These are phyloP conservation scores for Pleurotus salmoneostramineus DNA, from an alignment of 768 basidiomycete genomes.

Conservation along the genomic window DNA sequence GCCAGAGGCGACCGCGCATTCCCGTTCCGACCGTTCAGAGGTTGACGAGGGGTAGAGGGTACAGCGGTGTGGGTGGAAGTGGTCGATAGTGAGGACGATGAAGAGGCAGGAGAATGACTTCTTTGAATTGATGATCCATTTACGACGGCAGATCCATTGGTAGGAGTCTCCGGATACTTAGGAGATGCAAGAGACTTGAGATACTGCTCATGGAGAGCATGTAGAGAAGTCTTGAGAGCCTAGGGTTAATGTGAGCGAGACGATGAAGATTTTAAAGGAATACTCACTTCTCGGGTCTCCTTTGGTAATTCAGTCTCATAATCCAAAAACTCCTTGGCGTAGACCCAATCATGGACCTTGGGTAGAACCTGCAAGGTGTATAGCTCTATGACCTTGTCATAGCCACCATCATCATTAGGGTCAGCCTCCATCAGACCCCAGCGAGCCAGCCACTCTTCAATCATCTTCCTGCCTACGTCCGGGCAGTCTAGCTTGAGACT, in stretches of 20 bases:
- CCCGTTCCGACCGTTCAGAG: constrained; percentile 15
- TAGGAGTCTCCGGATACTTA: background rate
- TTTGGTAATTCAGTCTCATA: constrained; percentile 64
- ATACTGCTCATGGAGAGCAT: constrained; percentile 34
- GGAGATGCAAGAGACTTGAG: constrained; percentile 26
- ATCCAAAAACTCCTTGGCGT: constrained; percentile 69
- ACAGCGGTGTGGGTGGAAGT: constrained; percentile 71
- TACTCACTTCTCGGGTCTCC: constrained; percentile 48
- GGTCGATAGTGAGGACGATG: constrained; percentile 68
- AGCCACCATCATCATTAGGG: constrained; percentile 43
- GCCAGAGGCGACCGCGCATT: constrained; percentile 17
- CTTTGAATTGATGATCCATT: constrained; percentile 18
- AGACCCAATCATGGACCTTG: constrained; percentile 74
- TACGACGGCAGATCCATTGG: constrained; percentile 4
- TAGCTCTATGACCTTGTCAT: constrained; percentile 71
- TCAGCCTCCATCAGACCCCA: constrained; percentile 32
- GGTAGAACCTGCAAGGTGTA: constrained; percentile 76
- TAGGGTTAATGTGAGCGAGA: constrained; percentile 16
- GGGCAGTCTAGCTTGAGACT: constrained; percentile 64
- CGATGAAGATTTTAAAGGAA: background rate
- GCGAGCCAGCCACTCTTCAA: constrained; percentile 76
- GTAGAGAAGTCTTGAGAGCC: constrained; percentile 37
- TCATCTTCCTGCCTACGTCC: constrained; percentile 56
- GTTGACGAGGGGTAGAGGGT: constrained; percentile 40
- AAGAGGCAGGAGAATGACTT: constrained; percentile 43